These are phyloP conservation scores for Colletotrichum destructivum DNA, from an alignment of 2,329 filamentous ascomycete species.

Conservation along the genomic window DNA sequence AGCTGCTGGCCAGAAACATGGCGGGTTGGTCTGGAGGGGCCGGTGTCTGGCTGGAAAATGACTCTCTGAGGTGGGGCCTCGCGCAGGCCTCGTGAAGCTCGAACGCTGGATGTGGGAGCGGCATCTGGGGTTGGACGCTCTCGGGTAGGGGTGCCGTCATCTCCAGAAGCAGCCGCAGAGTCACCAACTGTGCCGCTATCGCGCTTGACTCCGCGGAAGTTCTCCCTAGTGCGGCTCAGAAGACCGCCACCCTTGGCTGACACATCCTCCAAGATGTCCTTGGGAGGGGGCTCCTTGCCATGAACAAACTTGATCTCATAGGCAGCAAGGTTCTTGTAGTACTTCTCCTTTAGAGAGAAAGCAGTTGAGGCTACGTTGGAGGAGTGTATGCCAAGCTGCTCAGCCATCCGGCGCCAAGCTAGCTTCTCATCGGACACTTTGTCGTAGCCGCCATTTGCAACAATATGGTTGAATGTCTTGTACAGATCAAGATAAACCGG, in stretches of 20 bases:
- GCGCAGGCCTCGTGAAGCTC: slow-evolving; percentile 77
- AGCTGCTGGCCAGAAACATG: slow-evolving; percentile 59
- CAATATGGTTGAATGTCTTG: slow-evolving; percentile 84
- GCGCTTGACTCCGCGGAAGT: slow-evolving; percentile 73
- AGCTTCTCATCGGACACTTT: slow-evolving; percentile 87
- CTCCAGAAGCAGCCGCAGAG: slow-evolving; percentile 39
- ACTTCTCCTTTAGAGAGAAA: slow-evolving; percentile 88
- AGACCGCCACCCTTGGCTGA: slow-evolving; percentile 88
- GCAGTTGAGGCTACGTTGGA: slow-evolving; percentile 86
- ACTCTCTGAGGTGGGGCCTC: slow-evolving; percentile 89
- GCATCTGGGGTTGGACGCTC: slow-evolving; percentile 67
- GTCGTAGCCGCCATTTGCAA: slow-evolving; percentile 87
- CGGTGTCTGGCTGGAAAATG: slow-evolving; percentile 87
- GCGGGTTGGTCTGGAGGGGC: slow-evolving; percentile 74
- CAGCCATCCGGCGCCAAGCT: slow-evolving; percentile 85
- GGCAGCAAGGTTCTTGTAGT: slow-evolving; percentile 90
- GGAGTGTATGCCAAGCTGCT: slow-evolving; percentile 81
- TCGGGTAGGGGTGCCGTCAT: slow-evolving; percentile 66
- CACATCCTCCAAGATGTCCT: slow-evolving; percentile 89
- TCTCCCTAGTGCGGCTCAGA: slow-evolving; percentile 84
- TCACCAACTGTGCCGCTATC: slow-evolving; percentile 37
- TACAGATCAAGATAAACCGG: slow-evolving; percentile 82
- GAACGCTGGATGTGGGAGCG: slow-evolving; percentile 64
- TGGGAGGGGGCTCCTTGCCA: slow-evolving; percentile 85
- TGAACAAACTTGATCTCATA: slow-evolving; percentile 88